Evolutionary conservation across 768 basidiomycete genomes (phyloP), one percentile per base, ranked within the genome.

Genomic region (Boletus huronensis): DNA sequence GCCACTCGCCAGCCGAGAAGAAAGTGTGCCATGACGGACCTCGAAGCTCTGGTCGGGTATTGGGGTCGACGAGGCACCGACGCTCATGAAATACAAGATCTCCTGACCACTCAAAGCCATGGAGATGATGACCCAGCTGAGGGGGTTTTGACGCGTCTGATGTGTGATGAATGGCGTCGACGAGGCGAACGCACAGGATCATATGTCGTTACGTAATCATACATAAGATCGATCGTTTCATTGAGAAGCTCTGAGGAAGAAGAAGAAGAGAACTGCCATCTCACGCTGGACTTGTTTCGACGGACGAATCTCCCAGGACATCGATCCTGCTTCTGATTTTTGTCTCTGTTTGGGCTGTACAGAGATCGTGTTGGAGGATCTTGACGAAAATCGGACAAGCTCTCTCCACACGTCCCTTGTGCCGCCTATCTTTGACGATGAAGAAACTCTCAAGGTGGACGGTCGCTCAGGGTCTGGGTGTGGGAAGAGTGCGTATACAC

Each of bases 61-160:
- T 28, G 50, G 52, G 2, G 41, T 59, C 0, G 55, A 17, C 1
- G 66, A 55, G 5, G 57, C 60, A 6, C 67, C 67, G 48, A 69
- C 58, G 31, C 63, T 69, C 67, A 68, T 69, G 34, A 69, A 69
- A 16, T 64, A 69, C 4, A 57, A 1, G 3, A 64, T 56, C 32
- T 66, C 59, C 19, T 48, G 58, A 2, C 50, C 60, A 23, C 40
- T 57, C 35, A 49, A 39, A 26, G 53, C 53, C 61, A 67, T 63
- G 48, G 35, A 48, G 17, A 23, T 4, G 21, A 23, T 21, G n/a
- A n/a, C n/a, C 19, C 5, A 16, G 29, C 5, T 13, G 28, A 3
- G 31, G 19, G n/a, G 16, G 21, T 9, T 19, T 21, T 23, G 29
- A 23, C 45, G 10, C 31, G 21, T 36, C 23, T 21, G n/a, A n/a